A percentile compares a stretch with the other conserved stretches of the same genome.
phyloP scores from a whole-genome alignment of 1,284 basidiomycete species.

The Ceratobasidium sp. region DNA sequence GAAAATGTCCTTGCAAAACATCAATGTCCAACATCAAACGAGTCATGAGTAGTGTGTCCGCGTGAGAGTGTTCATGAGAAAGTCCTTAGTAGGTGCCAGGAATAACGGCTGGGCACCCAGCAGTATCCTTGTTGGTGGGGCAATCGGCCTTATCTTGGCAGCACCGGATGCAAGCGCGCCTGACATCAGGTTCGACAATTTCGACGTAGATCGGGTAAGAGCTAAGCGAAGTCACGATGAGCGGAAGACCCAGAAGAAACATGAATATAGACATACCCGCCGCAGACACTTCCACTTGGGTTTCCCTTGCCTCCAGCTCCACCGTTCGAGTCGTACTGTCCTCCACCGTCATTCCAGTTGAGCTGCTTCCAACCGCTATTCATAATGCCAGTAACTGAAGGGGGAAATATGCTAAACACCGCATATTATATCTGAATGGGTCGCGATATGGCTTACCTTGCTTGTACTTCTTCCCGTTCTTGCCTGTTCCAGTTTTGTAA shows the following conservation, averaged over 20 bases:
- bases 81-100: constrained; percentile 50
- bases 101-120: constrained; percentile 50
- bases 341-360: constrained; percentile 47
- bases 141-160: constrained; percentile 53
- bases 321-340: constrained; percentile 52
- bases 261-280: constrained; percentile 46
- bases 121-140: constrained; percentile 48
- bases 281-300: constrained; percentile 53
- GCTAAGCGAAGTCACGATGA: neutral
- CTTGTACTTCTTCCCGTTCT: constrained; percentile 44
- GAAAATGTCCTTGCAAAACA: constrained; percentile 26
- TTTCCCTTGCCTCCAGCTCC: constrained; percentile 55
- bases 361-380: constrained; percentile 43
- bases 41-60: neutral
- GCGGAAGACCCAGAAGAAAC: neutral
- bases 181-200: constrained; percentile 54
- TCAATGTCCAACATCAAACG: constrained; percentile 16
- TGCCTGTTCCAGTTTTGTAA: constrained; percentile 46
- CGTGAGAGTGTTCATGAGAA: constrained; percentile 3
- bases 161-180: constrained; percentile 55
- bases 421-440: neutral
- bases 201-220: constrained; percentile 54
- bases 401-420: neutral
- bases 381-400: constrained; percentile 47
- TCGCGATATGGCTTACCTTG: constrained; percentile 29